These are phyloP conservation scores for Bryoglossum gracile DNA, from an alignment of 495 filamentous ascomycete species.

Conservation along the genomic window DNA sequence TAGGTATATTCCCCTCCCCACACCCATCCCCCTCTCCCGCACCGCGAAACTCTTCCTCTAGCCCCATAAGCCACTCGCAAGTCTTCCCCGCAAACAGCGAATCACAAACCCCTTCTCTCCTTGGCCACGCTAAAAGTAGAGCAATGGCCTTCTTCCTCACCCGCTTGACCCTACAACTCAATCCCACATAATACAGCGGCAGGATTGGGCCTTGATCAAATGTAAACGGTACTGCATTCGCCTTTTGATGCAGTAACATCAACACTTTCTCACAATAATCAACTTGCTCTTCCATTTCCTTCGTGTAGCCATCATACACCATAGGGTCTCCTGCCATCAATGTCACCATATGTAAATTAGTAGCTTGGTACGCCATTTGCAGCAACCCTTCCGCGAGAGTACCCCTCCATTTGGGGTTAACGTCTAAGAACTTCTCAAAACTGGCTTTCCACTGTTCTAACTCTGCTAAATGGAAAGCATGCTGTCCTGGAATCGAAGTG, in stretches of 20 bases:
- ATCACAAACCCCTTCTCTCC: conserved; percentile 42
- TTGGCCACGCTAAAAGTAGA: conserved; percentile 27
- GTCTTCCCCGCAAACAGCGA: conserved; percentile 4
- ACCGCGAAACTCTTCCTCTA: conserved; percentile 11
- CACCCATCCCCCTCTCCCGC: not conserved
- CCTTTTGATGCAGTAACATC: not conserved
- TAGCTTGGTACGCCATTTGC: not conserved
- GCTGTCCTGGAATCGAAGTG: not conserved
- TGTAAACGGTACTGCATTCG: conserved; percentile 1
- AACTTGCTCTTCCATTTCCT: conserved; percentile 4
- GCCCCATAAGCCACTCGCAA: not conserved
- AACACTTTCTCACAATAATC: not conserved
- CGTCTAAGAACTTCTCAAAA: not conserved
- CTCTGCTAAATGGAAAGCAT: not conserved
- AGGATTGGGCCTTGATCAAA: conserved; percentile 7
- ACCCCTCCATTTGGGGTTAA: not conserved
- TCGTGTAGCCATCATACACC: conserved; percentile 4
- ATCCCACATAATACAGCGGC: conserved; percentile 30
- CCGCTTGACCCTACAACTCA: conserved; percentile 34
- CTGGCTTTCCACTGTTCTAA: not conserved
- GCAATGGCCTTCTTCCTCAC: conserved; percentile 35
- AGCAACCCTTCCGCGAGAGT: not conserved
- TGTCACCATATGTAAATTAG: not conserved
- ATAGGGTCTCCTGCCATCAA: not conserved
- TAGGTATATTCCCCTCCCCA: not conserved